These are phyloP conservation scores for Colletotrichum tamarilloi DNA, from an alignment of 2,329 filamentous ascomycete species.

Conservation along the genomic window DNA sequence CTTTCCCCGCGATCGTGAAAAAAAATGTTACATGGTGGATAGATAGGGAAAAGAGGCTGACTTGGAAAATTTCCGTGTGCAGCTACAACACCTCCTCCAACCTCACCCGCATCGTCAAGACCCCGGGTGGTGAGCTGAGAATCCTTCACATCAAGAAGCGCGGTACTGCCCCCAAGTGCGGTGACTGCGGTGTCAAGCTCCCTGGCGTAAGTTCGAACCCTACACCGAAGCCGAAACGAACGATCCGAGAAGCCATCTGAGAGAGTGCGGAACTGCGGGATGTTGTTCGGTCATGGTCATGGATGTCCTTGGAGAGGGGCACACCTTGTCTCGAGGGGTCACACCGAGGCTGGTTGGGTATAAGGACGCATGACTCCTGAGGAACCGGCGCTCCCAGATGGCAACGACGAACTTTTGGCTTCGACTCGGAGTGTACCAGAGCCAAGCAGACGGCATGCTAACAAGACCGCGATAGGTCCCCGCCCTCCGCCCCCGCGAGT, in stretches of 20 bases:
- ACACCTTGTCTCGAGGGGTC: not conserved
- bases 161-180: conserved; percentile 97
- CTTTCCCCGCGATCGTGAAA: not conserved
- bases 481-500: conserved; percentile 97
- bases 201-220: conserved; percentile 83
- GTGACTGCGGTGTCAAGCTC: conserved; percentile 98
- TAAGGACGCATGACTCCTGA: not conserved
- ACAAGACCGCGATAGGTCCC: conserved; percentile 72
- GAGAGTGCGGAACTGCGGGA: conserved; percentile 5
- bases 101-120: conserved; percentile 96
- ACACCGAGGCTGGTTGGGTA: not conserved
- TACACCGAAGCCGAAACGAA: conserved; percentile 13
- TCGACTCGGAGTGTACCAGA: not conserved
- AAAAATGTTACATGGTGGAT: conserved; percentile 1
- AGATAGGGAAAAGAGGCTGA: conserved; percentile 34
- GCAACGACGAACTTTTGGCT: not conserved
- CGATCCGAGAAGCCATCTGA: conserved; percentile 13
- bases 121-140: conserved; percentile 93
- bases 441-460: not conserved
- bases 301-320: not conserved
- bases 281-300: not conserved
- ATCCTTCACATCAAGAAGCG: conserved; percentile 99
- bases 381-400: conserved; percentile 19
- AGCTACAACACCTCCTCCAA: conserved; percentile 99
- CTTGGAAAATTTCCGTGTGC: conserved; percentile 37